phyloP scores from a whole-genome alignment of 2,329 filamentous ascomycete genomes.

The Sporothrix brunneoviolacea region DNA sequence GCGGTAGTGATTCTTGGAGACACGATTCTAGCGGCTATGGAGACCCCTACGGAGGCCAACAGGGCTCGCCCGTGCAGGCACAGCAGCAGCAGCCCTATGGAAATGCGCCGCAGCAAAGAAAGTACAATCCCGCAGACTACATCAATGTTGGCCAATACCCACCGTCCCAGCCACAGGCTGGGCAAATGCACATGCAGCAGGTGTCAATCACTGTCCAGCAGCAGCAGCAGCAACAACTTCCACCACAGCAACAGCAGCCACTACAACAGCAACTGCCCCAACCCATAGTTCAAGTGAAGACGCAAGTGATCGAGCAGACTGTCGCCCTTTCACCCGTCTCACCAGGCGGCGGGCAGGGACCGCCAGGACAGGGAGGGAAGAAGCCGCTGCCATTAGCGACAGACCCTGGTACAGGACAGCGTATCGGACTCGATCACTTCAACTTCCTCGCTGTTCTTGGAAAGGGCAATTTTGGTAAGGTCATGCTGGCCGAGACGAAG shows the following conservation, averaged over 20 bases:
- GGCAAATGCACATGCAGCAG: slow-evolving; percentile 4
- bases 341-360: slow-evolving; percentile 24
- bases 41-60: slow-evolving; percentile 21
- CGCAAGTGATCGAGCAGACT: slow-evolving; percentile 31
- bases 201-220: slow-evolving; percentile 15
- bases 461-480: slow-evolving; percentile 99
- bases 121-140: slow-evolving; percentile 75
- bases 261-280: slow-evolving; percentile 30
- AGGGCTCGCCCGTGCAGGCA: slow-evolving; percentile 1
- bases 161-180: slow-evolving; percentile 32
- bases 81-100: slow-evolving; percentile 20
- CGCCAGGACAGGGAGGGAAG: slow-evolving; percentile 22
- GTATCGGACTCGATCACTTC: slow-evolving; percentile 96
- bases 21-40: slow-evolving; percentile 27
- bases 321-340: slow-evolving; percentile 30
- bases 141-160: slow-evolving; percentile 52
- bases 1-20: slow-evolving; percentile 23
- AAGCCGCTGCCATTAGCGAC: slow-evolving; percentile 66
- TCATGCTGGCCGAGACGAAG: slow-evolving; percentile 98
- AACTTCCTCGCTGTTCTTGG: slow-evolving; percentile 97
- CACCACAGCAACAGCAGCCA: slow-evolving; percentile 26
- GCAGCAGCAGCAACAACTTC: slow-evolving; percentile 22
- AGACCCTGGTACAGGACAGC: slow-evolving; percentile 65
- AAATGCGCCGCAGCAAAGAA: slow-evolving; percentile 49
- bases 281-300: slow-evolving; percentile 32